Conservation (phyloP, 331 rosid genomes). For the Spiraea crenata region DNA sequence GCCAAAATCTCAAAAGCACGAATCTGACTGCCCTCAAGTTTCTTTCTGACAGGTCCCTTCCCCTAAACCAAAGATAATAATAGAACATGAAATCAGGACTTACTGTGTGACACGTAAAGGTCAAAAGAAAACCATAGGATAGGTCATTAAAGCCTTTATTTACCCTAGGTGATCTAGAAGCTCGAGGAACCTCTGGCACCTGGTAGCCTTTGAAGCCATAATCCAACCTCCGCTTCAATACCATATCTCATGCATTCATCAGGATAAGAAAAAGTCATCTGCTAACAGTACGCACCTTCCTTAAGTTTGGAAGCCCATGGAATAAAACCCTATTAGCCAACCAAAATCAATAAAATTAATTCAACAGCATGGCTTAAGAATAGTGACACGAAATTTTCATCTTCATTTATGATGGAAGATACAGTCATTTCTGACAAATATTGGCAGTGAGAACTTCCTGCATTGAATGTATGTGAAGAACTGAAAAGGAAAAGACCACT, state of each 20-base stretch:
- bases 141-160: slow-evolving; percentile 19
- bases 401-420: too few relatives aligned
- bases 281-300: slow-evolving; percentile 32
- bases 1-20: slow-evolving; percentile 73
- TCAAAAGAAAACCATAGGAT: slow-evolving; percentile 1
- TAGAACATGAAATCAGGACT: slow-evolving; percentile 17
- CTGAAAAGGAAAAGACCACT: background rate
- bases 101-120: background rate
- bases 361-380: background rate
- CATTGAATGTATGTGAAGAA: background rate
- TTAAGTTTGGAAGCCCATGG: background rate
- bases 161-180: slow-evolving; percentile 74
- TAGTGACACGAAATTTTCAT: background rate
- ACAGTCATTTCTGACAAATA: background rate
- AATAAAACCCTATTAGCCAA: slow-evolving; percentile 2
- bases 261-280: slow-evolving; percentile 45
- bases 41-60: slow-evolving; percentile 52
- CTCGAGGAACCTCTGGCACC: slow-evolving; percentile 63
- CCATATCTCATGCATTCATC: slow-evolving; percentile 52
- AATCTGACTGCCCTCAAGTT: slow-evolving; percentile 38
- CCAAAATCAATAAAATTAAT: background rate
- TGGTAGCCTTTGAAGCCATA: slow-evolving; percentile 58
- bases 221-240: slow-evolving; percentile 49
- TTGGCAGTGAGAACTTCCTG: background rate
- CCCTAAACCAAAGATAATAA: slow-evolving; percentile 49